phyloP scores from a whole-genome alignment of 2,329 filamentous ascomycete species.

The Seiridium unicorne region DNA sequence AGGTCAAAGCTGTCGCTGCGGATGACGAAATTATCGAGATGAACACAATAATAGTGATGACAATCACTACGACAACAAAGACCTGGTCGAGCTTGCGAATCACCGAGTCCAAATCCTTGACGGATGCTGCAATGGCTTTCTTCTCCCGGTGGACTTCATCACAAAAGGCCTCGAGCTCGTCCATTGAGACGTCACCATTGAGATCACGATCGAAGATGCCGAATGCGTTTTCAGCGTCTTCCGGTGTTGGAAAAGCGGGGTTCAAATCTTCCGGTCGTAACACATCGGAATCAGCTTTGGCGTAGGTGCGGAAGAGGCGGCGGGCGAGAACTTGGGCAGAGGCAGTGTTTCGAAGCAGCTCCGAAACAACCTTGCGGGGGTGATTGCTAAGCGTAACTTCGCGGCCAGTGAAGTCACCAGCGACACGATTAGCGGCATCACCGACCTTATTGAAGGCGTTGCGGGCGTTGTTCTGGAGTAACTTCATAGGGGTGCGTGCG shows the following conservation, averaged over 20 bases:
- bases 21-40: constrained; percentile 87
- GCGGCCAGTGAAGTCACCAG: constrained; percentile 83
- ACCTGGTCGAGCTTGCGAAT: constrained; percentile 87
- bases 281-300: constrained; percentile 70
- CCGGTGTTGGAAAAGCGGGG: constrained; percentile 73
- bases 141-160: constrained; percentile 93
- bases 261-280: constrained; percentile 77
- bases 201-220: constrained; percentile 93
- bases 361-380: constrained; percentile 79
- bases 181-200: constrained; percentile 94
- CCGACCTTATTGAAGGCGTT: constrained; percentile 63
- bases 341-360: constrained; percentile 68
- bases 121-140: constrained; percentile 89
- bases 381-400: constrained; percentile 66
- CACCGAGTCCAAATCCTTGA: constrained; percentile 94
- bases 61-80: constrained; percentile 79
- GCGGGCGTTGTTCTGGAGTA: constrained; percentile 73
- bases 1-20: constrained; percentile 86
- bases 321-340: constrained; percentile 84
- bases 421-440: constrained; percentile 66
- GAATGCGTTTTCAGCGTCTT: constrained; percentile 88
- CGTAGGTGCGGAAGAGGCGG: constrained; percentile 84
- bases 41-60: constrained; percentile 83
- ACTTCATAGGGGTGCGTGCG: constrained; percentile 69
- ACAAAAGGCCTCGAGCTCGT: constrained; percentile 88